Evolutionary conservation across 306 rosid species (phyloP), one percentile per base, ranked within the genome.

Genomic region (Trichosanthes truncata): DNA sequence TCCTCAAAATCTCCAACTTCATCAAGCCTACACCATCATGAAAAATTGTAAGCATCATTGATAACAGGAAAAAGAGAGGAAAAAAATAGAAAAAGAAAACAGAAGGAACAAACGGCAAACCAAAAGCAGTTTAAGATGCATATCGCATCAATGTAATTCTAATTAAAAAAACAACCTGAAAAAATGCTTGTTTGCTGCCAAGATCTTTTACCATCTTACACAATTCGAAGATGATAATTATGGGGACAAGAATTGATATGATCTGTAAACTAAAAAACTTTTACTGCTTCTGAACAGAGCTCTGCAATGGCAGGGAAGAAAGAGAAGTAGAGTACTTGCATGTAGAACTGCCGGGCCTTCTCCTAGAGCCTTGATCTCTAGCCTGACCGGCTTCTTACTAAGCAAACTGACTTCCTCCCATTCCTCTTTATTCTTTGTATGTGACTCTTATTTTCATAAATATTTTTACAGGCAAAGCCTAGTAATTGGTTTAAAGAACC

Each of bases 1-100:
- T 90, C 92, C 83, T 89, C 97, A 55, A 77, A 82, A 88, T 85
- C 88, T 53, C 91, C 90, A 45, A 83, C 83, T 81, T 85, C 96
- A 84, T 72, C 76, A 80, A 88, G 85, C 97, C 97, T 95, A 90
- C 41, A 9, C 81, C 83, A 29, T 80, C 81, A 80, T 79, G 76
- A 87, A 80, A 85, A 38, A 81, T 1, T 74, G 81, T 81, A 79
- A 83, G 72, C 68, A 45, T 33, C 36, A 80, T 26, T 40, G 45
- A 40, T 40, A 31, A 33, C 57, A 79, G 23, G 31, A 21, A 14
- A 62, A 60, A 0, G 18, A 11, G 48, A 3, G 21, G 60, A 9
- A 7, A 29, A 29, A 9, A 60, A 25, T 23, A 3, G 31, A 25
- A 13, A 25, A 59, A 13, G 35, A 5, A 31, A 61, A 61, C 46